Conservation (phyloP, 129 eudicot genomes). For the Smallanthus sonchifolius region DNA sequence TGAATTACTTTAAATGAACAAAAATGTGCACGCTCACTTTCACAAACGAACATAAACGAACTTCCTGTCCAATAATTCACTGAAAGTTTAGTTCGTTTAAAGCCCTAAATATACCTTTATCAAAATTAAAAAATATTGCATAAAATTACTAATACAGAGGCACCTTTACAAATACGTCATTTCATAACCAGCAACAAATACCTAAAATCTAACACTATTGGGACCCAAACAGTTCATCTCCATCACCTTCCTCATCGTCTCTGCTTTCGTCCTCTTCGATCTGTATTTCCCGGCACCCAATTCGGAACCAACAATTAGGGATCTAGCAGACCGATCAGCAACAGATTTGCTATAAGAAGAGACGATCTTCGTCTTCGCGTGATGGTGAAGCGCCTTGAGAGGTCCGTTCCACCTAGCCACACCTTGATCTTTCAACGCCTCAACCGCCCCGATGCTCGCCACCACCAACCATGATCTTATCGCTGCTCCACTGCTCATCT, state of each 20-base stretch:
- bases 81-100: too few species aligned
- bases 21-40: too few species aligned
- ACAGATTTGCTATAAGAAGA: background rate
- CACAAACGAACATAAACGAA: too few species aligned
- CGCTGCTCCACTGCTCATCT: constrained; percentile 23
- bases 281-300: background rate
- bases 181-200: background rate
- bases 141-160: constrained; percentile 15
- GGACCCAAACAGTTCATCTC: constrained; percentile 57
- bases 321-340: background rate
- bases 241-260: constrained; percentile 44
- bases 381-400: constrained; percentile 37
- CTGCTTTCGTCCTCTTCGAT: constrained; percentile 36
- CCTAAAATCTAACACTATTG: constrained; percentile 45
- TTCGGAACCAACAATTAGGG: constrained; percentile 10
- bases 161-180: background rate
- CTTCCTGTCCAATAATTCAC: too few species aligned
- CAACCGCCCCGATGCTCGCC: constrained; percentile 64
- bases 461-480: constrained; percentile 58
- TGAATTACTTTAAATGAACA: too few species aligned
- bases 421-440: constrained; percentile 70
- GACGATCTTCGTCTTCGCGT: constrained; percentile 35
- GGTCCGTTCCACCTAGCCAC: constrained; percentile 56
- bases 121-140: too few species aligned
- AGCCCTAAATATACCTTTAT: too few species aligned